Percentiles rank a stretch among this genome's conserved stretches.
These are phyloP conservation scores for Suhomyces guaymorum DNA, from an alignment of 1,139 yeast species.

Conservation along the genomic window DNA sequence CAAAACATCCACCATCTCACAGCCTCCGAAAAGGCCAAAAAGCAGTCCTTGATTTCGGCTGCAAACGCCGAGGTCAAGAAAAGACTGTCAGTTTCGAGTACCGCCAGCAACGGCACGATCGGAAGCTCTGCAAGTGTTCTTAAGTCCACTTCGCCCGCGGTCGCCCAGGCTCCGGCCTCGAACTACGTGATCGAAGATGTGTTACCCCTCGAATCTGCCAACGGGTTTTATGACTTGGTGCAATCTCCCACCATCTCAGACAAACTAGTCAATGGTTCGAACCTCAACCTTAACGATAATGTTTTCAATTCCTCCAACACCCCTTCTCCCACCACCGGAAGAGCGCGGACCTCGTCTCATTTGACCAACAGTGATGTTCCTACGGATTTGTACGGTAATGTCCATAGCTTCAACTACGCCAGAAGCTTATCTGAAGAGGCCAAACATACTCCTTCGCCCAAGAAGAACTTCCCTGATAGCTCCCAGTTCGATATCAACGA, in stretches of 20 bases:
- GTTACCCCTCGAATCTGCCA: constrained; percentile 32
- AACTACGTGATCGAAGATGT: constrained; percentile 35
- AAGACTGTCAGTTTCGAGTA: constrained; percentile 9
- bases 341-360: constrained; percentile 8
- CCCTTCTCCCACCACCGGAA: constrained; percentile 10
- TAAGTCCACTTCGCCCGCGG: not conserved
- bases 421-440: constrained; percentile 4
- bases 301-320: constrained; percentile 10
- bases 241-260: constrained; percentile 13
- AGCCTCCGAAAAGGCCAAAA: constrained; percentile 31
- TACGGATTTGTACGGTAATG: constrained; percentile 1
- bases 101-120: constrained; percentile 4
- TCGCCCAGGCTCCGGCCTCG: not conserved
- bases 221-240: constrained; percentile 34
- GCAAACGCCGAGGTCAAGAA: constrained; percentile 22
- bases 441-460: constrained; percentile 9
- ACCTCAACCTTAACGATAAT: constrained; percentile 5
- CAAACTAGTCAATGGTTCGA: constrained; percentile 8
- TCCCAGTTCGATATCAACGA: constrained; percentile 10
- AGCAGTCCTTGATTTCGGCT: constrained; percentile 27
- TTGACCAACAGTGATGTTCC: constrained; percentile 7
- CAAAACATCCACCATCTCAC: constrained; percentile 18
- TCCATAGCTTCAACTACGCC: not conserved
- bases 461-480: not conserved
- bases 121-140: constrained; percentile 4